A percentile compares a stretch with the other conserved stretches of the same genome.
phyloP scores from a whole-genome alignment of 163 green algal genomes.

The Scenedesmus sp. region DNA sequence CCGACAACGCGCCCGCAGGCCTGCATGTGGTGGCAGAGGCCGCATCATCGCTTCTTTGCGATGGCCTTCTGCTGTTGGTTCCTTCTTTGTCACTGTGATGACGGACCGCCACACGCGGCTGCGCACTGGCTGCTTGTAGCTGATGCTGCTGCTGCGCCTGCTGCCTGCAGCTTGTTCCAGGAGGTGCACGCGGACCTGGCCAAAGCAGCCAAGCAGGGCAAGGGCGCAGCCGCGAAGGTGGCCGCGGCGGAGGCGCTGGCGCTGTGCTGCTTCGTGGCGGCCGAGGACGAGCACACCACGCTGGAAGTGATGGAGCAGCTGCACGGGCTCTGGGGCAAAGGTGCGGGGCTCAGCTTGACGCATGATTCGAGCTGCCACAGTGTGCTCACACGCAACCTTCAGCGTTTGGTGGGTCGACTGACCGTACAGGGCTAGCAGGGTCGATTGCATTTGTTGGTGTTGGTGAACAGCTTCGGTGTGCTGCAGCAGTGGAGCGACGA shows the following conservation, averaged over 20 bases:
- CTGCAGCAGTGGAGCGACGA: no score
- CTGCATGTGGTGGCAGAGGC: not conserved
- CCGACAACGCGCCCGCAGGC: no score
- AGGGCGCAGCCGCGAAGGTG: conserved; percentile 32
- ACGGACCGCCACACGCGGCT: not conserved
- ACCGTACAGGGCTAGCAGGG: no score
- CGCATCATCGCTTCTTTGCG: no score
- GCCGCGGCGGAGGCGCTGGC: conserved; percentile 71
- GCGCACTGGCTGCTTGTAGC: not conserved
- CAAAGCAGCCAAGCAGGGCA: conserved; percentile 55
- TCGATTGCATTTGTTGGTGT: not conserved
- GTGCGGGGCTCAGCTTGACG: conserved; percentile 23
- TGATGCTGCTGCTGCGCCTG: not conserved
- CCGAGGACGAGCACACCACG: conserved; percentile 63
- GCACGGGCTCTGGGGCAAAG: conserved; percentile 54
- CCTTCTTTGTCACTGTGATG: not conserved
- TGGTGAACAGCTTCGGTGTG: not conserved
- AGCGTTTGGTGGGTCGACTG: no score
- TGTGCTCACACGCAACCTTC: no score
- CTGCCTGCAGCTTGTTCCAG: conserved; percentile 55
- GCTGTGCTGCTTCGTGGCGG: conserved; percentile 73
- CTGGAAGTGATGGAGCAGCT: conserved; percentile 64
- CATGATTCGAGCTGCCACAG: no score
- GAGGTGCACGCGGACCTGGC: conserved; percentile 66
- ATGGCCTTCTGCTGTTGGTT: no score